phyloP scores from a whole-genome alignment of 306 rosid species.

The Sicyos baderoa region DNA sequence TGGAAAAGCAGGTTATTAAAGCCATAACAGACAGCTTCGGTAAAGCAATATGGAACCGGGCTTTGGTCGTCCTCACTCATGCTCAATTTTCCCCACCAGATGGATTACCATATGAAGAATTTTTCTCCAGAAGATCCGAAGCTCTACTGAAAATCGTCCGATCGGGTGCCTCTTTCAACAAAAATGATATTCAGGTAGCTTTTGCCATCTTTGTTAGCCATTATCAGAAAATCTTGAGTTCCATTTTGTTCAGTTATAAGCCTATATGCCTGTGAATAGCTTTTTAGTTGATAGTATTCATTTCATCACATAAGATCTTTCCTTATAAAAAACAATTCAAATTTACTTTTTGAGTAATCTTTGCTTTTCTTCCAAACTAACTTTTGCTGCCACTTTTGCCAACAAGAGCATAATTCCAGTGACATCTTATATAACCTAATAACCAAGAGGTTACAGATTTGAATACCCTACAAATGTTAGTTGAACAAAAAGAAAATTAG shows the following conservation, averaged over 20 bases:
- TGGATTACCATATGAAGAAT: constrained; percentile 76
- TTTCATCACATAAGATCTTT: neutral
- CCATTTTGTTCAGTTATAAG: neutral
- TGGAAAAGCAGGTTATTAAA: constrained; percentile 73
- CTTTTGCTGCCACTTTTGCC: neutral
- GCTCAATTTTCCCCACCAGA: constrained; percentile 94
- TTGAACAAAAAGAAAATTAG: too few species aligned
- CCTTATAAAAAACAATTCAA: neutral
- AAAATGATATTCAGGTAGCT: constrained; percentile 44
- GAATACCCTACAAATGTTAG: too few species aligned
- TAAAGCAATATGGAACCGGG: constrained; percentile 80
- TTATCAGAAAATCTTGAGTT: neutral
- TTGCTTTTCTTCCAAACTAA: neutral
- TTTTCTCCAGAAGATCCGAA: constrained; percentile 72
- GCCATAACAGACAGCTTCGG: constrained; percentile 81
- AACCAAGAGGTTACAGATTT: too few species aligned
- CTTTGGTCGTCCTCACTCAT: constrained; percentile 76
- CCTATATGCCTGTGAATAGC: neutral
- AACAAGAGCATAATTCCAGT: too few species aligned
- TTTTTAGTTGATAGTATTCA: neutral
- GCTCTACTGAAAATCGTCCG: constrained; percentile 58
- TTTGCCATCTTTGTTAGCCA: neutral
- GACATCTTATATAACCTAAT: too few species aligned
- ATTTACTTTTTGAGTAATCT: neutral
- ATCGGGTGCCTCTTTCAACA: constrained; percentile 57